phyloP scores from a whole-genome alignment of 2,329 filamentous ascomycete species.

The Colletotrichum acutatum region DNA sequence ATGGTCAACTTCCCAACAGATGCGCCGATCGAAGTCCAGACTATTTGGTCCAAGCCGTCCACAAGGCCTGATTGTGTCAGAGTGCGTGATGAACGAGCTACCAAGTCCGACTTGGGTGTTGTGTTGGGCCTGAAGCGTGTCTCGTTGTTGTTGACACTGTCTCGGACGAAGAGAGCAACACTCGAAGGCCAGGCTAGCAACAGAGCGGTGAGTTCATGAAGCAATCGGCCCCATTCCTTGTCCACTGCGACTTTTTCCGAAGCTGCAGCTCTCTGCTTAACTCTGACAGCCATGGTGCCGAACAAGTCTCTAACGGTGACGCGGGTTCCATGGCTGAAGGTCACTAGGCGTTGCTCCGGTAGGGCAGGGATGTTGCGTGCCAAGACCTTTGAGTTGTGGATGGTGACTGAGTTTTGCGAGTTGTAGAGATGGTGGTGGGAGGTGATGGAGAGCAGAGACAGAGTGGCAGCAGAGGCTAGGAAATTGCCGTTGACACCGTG shows the following conservation, averaged over 20 bases:
- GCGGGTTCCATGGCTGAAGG: constrained; percentile 76
- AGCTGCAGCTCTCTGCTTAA: constrained; percentile 78
- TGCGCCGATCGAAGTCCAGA: constrained; percentile 80
- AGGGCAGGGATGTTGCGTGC: constrained; percentile 72
- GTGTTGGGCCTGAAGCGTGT: constrained; percentile 47
- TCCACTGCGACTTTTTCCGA: constrained; percentile 61
- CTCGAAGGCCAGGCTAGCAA: constrained; percentile 75
- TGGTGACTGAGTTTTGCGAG: constrained; percentile 71
- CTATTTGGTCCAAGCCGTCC: constrained; percentile 58
- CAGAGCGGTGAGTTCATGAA: constrained; percentile 68
- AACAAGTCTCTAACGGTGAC: constrained; percentile 85
- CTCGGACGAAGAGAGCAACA: constrained; percentile 68
- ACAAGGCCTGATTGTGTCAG: constrained; percentile 75
- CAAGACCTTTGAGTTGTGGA: constrained; percentile 77
- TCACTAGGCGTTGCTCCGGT: constrained; percentile 65
- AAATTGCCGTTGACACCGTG: constrained; percentile 82
- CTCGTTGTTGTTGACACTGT: constrained; percentile 53
- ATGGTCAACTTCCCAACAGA: constrained; percentile 71
- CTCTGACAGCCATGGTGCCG: constrained; percentile 88
- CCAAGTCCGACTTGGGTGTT: background rate
- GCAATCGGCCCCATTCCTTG: constrained; percentile 74
- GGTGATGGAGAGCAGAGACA: constrained; percentile 81
- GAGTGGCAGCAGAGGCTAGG: constrained; percentile 77
- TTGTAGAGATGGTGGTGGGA: constrained; percentile 74
- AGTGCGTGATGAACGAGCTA: constrained; percentile 50